Conservation (phyloP, 495 filamentous ascomycete species). For the Apiosordaria backusii region DNA sequence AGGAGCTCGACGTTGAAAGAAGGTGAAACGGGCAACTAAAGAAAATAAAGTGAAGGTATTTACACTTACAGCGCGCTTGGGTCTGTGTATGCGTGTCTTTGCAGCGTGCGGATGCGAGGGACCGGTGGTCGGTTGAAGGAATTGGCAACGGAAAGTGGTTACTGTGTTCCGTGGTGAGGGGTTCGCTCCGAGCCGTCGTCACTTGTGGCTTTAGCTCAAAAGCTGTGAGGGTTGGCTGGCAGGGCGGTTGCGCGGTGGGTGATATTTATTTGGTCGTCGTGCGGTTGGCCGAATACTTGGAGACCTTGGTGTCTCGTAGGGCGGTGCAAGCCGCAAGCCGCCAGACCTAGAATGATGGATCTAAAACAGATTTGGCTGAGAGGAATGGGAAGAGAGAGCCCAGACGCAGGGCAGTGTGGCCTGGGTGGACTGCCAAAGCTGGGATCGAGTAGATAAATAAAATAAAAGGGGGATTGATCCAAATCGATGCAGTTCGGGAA, state of each 20-base stretch:
- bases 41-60: not conserved
- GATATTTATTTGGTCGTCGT: slow-evolving; percentile 19
- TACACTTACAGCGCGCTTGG: slow-evolving; percentile 22
- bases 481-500: not conserved
- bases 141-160: slow-evolving; percentile 16
- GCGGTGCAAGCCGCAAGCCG: slow-evolving; percentile 21
- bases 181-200: slow-evolving; percentile 22
- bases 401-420: not conserved
- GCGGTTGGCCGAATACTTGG: slow-evolving; percentile 23
- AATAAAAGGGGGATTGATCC: slow-evolving; percentile 1
- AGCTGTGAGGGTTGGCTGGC: not conserved
- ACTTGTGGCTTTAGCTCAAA: slow-evolving; percentile 11
- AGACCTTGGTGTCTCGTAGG: slow-evolving; percentile 7
- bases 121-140: not conserved
- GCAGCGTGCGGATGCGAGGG: not conserved
- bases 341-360: slow-evolving; percentile 14
- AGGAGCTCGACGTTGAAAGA: not conserved
- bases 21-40: not conserved
- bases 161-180: slow-evolving; percentile 19
- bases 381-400: not conserved
- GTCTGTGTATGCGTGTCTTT: not conserved
- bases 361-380: slow-evolving; percentile 25
- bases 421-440: not conserved
- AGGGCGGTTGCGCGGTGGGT: slow-evolving; percentile 9
- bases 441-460: slow-evolving; percentile 2